Conservation (phyloP, 108 stramenopile species). For the Skeletonema marinoi region DNA sequence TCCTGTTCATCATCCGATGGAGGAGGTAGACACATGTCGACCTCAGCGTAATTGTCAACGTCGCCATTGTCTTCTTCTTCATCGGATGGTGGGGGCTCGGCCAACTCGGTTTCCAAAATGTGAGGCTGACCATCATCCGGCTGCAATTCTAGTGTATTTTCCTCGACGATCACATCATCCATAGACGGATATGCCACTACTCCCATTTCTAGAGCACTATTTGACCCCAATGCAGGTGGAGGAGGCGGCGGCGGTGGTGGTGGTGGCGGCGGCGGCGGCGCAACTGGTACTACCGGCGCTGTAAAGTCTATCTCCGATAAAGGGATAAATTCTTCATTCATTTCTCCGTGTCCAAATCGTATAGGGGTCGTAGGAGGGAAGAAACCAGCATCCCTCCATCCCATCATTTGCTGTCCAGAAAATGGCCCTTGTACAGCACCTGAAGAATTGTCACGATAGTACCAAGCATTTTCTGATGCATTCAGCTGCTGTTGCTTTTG, state of each 20-base stretch:
- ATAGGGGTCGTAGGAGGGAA: constrained; percentile 44
- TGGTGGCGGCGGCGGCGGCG: constrained; percentile 6
- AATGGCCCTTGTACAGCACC: constrained; percentile 81
- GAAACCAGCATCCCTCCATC: constrained; percentile 75
- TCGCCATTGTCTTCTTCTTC: constrained; percentile 23
- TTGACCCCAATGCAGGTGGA: not conserved
- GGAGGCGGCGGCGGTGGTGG: not conserved
- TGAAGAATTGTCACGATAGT: constrained; percentile 65
- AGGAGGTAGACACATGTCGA: constrained; percentile 35
- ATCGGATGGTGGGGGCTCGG: constrained; percentile 15
- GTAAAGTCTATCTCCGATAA: constrained; percentile 39
- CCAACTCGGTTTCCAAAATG: constrained; percentile 14
- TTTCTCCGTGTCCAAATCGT: constrained; percentile 18
- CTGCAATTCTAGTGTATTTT: not conserved
- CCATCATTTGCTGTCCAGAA: constrained; percentile 44
- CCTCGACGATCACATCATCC: constrained; percentile 2
- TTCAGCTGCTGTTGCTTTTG: constrained; percentile 16
- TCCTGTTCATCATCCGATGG: constrained; percentile 28
- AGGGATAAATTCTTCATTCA: constrained; percentile 21
- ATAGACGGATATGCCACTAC: constrained; percentile 5
- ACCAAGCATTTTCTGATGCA: constrained; percentile 51
- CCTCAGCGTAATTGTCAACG: constrained; percentile 23
- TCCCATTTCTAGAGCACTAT: not conserved
- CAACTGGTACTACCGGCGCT: not conserved
- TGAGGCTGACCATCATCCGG: not conserved